Conservation (phyloP, 805 yeast species). For the Saccharomyces jurei region DNA sequence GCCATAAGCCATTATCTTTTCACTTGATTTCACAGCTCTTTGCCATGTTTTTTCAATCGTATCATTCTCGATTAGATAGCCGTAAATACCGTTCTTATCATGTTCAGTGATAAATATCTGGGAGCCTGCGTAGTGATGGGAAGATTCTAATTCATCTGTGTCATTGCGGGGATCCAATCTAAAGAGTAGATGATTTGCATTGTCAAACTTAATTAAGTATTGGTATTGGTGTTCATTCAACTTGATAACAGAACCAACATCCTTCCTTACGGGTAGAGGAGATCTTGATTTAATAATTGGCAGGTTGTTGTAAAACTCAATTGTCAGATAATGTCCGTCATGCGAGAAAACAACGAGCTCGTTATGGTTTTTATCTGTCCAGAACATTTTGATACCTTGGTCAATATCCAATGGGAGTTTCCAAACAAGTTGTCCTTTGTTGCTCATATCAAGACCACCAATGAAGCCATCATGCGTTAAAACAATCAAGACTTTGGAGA, state of each 20-base stretch:
- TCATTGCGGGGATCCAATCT: background rate
- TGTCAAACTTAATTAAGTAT: slow-evolving; percentile 12
- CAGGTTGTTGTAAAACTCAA: slow-evolving; percentile 5
- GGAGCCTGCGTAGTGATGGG: slow-evolving; percentile 5
- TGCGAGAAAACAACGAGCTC: slow-evolving; percentile 21
- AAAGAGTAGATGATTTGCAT: slow-evolving; percentile 3
- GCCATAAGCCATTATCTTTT: slow-evolving; percentile 35
- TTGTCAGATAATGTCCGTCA: slow-evolving; percentile 24
- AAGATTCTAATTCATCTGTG: background rate
- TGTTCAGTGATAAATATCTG: slow-evolving; percentile 14
- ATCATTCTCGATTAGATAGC: slow-evolving; percentile 19
- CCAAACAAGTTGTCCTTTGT: slow-evolving; percentile 38
- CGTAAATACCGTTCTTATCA: slow-evolving; percentile 14
- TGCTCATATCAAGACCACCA: slow-evolving; percentile 36
- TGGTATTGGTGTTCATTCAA: slow-evolving; percentile 5
- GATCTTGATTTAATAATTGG: background rate
- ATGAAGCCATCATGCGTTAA: slow-evolving; percentile 36
- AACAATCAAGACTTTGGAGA: slow-evolving; percentile 36
- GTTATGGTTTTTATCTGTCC: slow-evolving; percentile 11
- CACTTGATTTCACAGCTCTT: slow-evolving; percentile 25
- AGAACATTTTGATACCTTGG: slow-evolving; percentile 17
- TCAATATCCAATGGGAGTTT: slow-evolving; percentile 16
- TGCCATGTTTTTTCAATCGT: slow-evolving; percentile 33
- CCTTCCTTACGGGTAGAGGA: background rate
- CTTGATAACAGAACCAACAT: background rate